Evolutionary conservation across 441 rosid species (phyloP), one percentile per base, ranked within the genome.

Genomic region (Geranium incanum): DNA sequence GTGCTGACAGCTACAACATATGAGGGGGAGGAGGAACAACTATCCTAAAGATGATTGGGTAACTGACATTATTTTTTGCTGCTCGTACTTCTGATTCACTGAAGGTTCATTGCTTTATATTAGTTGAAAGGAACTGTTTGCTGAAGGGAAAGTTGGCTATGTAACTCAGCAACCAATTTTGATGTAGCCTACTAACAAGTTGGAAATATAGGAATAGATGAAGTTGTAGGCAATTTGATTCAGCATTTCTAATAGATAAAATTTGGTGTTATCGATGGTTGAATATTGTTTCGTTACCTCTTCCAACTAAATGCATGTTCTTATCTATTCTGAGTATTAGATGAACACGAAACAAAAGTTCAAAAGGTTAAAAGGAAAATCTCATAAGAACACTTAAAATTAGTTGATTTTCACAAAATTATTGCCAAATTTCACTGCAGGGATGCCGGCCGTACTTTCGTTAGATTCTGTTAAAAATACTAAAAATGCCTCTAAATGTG

Each of bases 101-200:
- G 0, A 3, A 13, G 12, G 23, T 3, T 57, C 63, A 12, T 15
- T 11, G 64, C 38, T 37, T 70, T 52, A 66, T 4, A 18, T 60
- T 28, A 28, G 33, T 28, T 28, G 33, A 28, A 28, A 28, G 33
- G 33, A 28, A 28, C 33, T 28, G 33, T 28, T 28, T 28, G 33
- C 33, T 28, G 33, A 28, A 28, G 33, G 33, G 33, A 28, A 28
- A 57, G 6, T 16, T 15, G 63, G 18, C 19, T 55, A 13, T 52
- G 62, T 15, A 73, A 64, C 36, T 50, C 75, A 28, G 15, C 62
- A 64, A 48, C 52, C 77, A 77, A 71, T 79, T 81, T 76, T 81
- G 77, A 72, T 65, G 62, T 59, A 69, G 79, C 57, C 60, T 43
- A 59, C 60, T 43, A 59, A 23, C 15, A 1, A 39, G 59, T 71